A percentile compares a stretch with the other conserved stretches of the same genome.
phyloP scores from a whole-genome alignment of 805 yeast species.

The Starmera dryadoides region DNA sequence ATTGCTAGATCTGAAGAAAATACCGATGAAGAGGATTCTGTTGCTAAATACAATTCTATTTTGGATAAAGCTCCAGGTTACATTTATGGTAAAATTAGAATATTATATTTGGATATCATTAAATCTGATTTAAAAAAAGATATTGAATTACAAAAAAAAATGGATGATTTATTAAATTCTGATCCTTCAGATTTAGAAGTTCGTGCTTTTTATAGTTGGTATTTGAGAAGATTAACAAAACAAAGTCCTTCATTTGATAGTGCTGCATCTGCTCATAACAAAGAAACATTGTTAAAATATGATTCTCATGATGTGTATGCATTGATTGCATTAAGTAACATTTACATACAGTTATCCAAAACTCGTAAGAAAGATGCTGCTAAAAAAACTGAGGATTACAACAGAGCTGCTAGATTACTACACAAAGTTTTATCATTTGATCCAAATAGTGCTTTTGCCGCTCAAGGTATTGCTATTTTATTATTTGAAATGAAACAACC shows the following conservation, averaged over 20 bases:
- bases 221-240: conserved; percentile 50
- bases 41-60: conserved; percentile 43
- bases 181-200: conserved; percentile 66
- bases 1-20: conserved; percentile 68
- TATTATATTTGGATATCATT: conserved; percentile 52
- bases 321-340: conserved; percentile 80
- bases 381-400: conserved; percentile 65
- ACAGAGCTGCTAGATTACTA: conserved; percentile 87
- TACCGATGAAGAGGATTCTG: conserved; percentile 19
- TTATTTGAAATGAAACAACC: conserved; percentile 79
- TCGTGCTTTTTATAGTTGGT: conserved; percentile 92
- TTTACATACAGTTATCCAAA: conserved; percentile 80
- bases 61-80: conserved; percentile 59
- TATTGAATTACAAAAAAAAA: conserved; percentile 38
- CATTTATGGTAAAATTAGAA: conserved; percentile 67
- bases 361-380: conserved; percentile 45
- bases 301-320: conserved; percentile 91
- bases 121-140: conserved; percentile 34
- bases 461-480: conserved; percentile 93
- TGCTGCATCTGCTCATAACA: conserved; percentile 74
- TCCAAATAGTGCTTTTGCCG: conserved; percentile 85
- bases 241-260: conserved; percentile 31
- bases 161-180: conserved; percentile 45
- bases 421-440: conserved; percentile 84
- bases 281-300: conserved; percentile 72